Evolutionary conservation across 306 rosid species (phyloP).

Genomic region (Medicago ruthenica): DNA sequence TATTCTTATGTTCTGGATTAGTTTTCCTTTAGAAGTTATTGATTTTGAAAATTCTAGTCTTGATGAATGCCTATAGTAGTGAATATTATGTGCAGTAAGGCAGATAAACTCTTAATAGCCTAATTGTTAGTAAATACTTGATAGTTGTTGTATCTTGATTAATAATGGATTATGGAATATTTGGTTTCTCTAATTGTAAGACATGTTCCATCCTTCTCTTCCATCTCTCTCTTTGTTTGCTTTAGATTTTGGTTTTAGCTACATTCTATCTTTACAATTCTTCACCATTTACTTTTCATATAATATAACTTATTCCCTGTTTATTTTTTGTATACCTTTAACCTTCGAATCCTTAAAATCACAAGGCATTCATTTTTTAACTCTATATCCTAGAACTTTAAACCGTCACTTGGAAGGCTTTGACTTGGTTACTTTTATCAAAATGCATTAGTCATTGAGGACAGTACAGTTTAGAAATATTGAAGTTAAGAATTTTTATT

Average conservation of each 20-base stretch:
- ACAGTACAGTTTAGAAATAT: slow-evolving; percentile 26
- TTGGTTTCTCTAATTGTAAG: no score
- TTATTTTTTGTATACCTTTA: slow-evolving; percentile 11
- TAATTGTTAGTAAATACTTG: slow-evolving; percentile 19
- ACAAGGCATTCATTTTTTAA: slow-evolving; percentile 4
- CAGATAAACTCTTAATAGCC: slow-evolving; percentile 6
- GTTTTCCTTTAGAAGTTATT: slow-evolving; percentile 12
- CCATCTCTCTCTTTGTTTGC: neutral
- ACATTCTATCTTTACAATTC: slow-evolving; percentile 13
- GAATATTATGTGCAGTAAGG: neutral
- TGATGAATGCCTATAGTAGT: slow-evolving; percentile 27
- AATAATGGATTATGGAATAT: no score
- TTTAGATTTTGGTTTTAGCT: slow-evolving; percentile 21
- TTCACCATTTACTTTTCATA: slow-evolving; percentile 14
- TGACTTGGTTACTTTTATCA: slow-evolving; percentile 9
- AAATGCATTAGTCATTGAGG: slow-evolving; percentile 18
- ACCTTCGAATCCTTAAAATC: slow-evolving; percentile 6
- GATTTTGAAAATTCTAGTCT: slow-evolving; percentile 12
- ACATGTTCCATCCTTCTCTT: no score
- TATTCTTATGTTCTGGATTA: no score
- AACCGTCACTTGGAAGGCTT: slow-evolving; percentile 13
- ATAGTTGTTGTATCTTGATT: no score
- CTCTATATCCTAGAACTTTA: slow-evolving; percentile 15
- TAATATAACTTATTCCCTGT: neutral
- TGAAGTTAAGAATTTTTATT: neutral